Base-by-base conservation (phyloP, 163 green algal species). In the Chlamydomonas reinhardtii region DNA sequence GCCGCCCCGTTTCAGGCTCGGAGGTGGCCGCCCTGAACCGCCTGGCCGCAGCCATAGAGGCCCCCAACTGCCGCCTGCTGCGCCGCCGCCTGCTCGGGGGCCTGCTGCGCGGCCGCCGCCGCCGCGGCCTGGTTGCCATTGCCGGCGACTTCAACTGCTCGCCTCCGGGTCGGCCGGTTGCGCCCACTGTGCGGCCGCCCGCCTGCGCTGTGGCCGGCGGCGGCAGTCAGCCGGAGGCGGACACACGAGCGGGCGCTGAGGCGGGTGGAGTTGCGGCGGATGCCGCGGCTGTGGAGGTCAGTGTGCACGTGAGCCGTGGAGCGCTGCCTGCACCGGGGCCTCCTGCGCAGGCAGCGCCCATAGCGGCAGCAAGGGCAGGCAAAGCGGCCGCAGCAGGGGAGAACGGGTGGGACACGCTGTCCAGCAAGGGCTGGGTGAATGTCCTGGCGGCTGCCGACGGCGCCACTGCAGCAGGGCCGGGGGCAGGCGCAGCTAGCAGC, bases 131-230 rank as follows among this genome's bases (percentile, higher is more conserved):
- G 39, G 1, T 74, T 20, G 59, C 61, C 17, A 32, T 87, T 3
- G 19, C 59, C 19, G 82, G 82, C 14, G 82, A 87, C 82, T 87
- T 87, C 82, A 87, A 87, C 72, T 75, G 71, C 59, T 62, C 82
- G 48, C 48, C 48, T 9, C 48, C 48, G 48, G 48, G 48, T 14
- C 48, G 48, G 12, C 48, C 48, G 6, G 48, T 56, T 34, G 11
- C 43, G 16, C 32, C n/a, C 31, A 1, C 29, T 5, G 64, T 14
- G 4, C 29, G 32, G 29, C 27, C 64, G 29, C 29, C 5, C 29
- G 29, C 64, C 64, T 2, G 27, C 24, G 24, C 29, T 6, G 64
- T 1, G 0, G 9, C 29, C 6, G 64, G 29, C 64, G 29, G 64
- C 9, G 29, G 27, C 29, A 14, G 48, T 14, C 11, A 19, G 48